Conservation (phyloP, 78 protist species). For the Cavenderia fasciculata region DNA sequence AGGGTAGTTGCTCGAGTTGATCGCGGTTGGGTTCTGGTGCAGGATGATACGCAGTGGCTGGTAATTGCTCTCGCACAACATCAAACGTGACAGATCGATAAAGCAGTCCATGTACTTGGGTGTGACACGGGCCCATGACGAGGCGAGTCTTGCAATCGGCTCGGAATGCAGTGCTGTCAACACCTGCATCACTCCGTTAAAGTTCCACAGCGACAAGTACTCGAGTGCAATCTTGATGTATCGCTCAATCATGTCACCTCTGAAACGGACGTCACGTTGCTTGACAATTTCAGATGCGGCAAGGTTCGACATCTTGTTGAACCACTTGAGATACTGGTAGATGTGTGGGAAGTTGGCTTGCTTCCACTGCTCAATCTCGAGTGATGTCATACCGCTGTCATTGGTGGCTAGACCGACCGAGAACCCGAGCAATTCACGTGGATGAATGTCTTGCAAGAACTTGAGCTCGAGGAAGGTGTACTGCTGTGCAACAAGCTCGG, state of each 20-base stretch:
- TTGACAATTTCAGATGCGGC: conserved; percentile 57
- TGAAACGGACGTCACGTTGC: conserved; percentile 43
- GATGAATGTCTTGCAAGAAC: conserved; percentile 54
- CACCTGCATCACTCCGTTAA: conserved; percentile 78
- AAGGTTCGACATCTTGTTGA: conserved; percentile 61
- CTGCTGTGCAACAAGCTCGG: conserved; percentile 51
- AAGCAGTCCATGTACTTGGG: conserved; percentile 46
- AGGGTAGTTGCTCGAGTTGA: conserved; percentile 17
- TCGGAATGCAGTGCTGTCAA: conserved; percentile 56
- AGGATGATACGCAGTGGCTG: conserved; percentile 29
- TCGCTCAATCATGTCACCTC: conserved; percentile 20
- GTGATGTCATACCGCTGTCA: conserved; percentile 29
- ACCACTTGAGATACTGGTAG: conserved; percentile 59
- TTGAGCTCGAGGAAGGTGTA: conserved; percentile 47
- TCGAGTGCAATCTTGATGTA: conserved; percentile 47
- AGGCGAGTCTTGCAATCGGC: conserved; percentile 34
- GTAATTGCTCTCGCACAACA: conserved; percentile 61
- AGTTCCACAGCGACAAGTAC: conserved; percentile 62
- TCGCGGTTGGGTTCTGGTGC: conserved; percentile 2
- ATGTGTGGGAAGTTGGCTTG: conserved; percentile 66
- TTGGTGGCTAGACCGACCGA: conserved; percentile 55
- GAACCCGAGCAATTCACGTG: conserved; percentile 55
- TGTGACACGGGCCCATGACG: conserved; percentile 50
- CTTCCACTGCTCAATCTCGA: conserved; percentile 1
- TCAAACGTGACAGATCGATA: conserved; percentile 46